Evolutionary conservation across 1,284 basidiomycete genomes (phyloP).

Genomic region (Tylopilus sp.): DNA sequence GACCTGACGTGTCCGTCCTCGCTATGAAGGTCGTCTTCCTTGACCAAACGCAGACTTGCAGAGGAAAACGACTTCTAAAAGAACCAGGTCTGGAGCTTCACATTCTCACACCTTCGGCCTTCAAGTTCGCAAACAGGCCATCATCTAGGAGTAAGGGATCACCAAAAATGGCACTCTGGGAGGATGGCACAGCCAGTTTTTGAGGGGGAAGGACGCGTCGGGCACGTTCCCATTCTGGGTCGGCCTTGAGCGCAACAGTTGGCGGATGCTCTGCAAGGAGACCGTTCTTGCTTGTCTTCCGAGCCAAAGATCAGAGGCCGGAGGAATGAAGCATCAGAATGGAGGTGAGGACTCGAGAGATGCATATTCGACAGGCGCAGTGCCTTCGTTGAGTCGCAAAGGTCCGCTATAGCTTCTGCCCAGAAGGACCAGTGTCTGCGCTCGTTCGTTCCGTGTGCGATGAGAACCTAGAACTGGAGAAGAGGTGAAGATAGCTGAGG

Average conservation of each 20-base stretch:
- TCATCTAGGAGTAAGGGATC: conserved; percentile 54
- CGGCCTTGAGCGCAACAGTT: conserved; percentile 18
- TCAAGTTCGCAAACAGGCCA: conserved; percentile 73
- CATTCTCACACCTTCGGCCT: conserved; percentile 60
- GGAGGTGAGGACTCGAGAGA: conserved; percentile 17
- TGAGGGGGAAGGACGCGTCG: conserved; percentile 42
- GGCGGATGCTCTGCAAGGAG: conserved; percentile 23
- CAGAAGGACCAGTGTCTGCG: no score
- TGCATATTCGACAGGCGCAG: conserved; percentile 36
- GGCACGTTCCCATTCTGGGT: conserved; percentile 14
- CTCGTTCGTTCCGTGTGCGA: no score
- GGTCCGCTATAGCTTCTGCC: no score
- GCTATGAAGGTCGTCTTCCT: conserved; percentile 16
- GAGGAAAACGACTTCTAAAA: conserved; percentile 23
- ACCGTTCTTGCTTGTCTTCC: conserved; percentile 29
- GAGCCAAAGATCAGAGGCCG: conserved; percentile 24
- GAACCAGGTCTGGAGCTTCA: conserved; percentile 25
- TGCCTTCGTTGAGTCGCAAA: no score
- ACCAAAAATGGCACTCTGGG: conserved; percentile 18
- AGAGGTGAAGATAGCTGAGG: no score
- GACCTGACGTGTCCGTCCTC: conserved; percentile 22
- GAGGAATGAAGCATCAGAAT: conserved; percentile 12
- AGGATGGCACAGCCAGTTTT: conserved; percentile 17
- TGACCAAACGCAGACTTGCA: conserved; percentile 1
- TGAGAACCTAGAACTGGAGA: no score